Evolutionary conservation across 176 grass and related monocot genomes (phyloP), one percentile per base, ranked within the genome.

Genomic region (Eragrostis nindensis): DNA sequence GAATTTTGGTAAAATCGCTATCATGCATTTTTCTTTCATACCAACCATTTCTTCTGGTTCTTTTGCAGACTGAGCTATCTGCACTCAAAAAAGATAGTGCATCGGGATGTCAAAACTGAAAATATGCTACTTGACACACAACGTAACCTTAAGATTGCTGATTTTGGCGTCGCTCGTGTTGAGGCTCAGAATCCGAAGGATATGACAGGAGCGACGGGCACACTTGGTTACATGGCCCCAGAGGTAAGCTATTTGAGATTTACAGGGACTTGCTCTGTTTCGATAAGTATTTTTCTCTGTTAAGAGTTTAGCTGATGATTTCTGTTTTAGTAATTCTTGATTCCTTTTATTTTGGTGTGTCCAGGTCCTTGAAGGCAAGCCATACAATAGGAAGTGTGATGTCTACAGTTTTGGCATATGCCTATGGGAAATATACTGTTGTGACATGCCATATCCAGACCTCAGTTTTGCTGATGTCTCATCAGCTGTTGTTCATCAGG

Each of bases 191-290:
- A 97, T 64, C 94, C 91, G 3, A 89, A 87, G 32, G 94, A 97
- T 15, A 97, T 97, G 94, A 97, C 94, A 55, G 91, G 89, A 26
- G 82, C 82, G 41, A 97, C 94, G n/a, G 94, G 94, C 46, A 97
- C 94, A 21, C 89, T 94, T 54, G 91, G 91, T 55, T 97, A 97
- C 68, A 97, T 97, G 94, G 94, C 94, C 62, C 94, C 94, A 16
- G 94, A 94, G 94, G 94, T 97, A 75, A 27, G 66, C 46, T 41
- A 19, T 32, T 36, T 15, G 11, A 11, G 74, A 43, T 68, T 71
- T 45, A 18, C 70, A 42, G 1, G 3, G 39, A 63, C 22, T 13
- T 52, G 39, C 41, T 24, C 18, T 79, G 22, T 67, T 3, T 2
- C 11, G 24, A n/a, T 10, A 61, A 36, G 24, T 46, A 16, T 24